These are phyloP conservation scores for Alternaria brassicae DNA, from an alignment of 2,329 filamentous ascomycete species.

Conservation along the genomic window DNA sequence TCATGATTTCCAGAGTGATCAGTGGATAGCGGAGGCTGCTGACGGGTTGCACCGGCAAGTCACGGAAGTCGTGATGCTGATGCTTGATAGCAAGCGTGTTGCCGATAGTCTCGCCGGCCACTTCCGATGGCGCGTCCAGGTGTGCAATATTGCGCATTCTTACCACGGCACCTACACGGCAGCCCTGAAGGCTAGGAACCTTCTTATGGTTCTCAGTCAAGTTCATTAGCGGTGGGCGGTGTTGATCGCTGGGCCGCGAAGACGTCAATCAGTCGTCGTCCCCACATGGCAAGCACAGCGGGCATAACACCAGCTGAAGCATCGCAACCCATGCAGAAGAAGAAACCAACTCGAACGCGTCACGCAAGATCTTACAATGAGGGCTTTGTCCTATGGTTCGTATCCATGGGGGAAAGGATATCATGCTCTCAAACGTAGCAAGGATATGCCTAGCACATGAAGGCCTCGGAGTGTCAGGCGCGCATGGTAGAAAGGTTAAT, in stretches of 20 bases:
- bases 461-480: background rate
- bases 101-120: conserved; percentile 16
- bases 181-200: background rate
- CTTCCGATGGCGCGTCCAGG: conserved; percentile 16
- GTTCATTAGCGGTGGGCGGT: background rate
- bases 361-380: background rate
- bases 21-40: conserved; percentile 31
- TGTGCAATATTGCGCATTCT: background rate
- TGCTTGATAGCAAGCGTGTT: conserved; percentile 14
- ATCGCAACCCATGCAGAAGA: background rate
- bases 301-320: background rate
- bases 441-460: background rate
- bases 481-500: background rate
- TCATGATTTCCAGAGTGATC: conserved; percentile 12
- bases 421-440: background rate
- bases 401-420: background rate
- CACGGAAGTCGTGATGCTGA: conserved; percentile 34
- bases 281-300: background rate
- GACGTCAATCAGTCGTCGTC: conserved; percentile 10
- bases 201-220: conserved; percentile 2
- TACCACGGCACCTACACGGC: background rate
- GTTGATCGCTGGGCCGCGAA: conserved; percentile 3
- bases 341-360: background rate
- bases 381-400: background rate
- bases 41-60: conserved; percentile 34